Evolutionary conservation across 371 early-diverging fungal species (phyloP).

Genomic region (Mucor sp.): DNA sequence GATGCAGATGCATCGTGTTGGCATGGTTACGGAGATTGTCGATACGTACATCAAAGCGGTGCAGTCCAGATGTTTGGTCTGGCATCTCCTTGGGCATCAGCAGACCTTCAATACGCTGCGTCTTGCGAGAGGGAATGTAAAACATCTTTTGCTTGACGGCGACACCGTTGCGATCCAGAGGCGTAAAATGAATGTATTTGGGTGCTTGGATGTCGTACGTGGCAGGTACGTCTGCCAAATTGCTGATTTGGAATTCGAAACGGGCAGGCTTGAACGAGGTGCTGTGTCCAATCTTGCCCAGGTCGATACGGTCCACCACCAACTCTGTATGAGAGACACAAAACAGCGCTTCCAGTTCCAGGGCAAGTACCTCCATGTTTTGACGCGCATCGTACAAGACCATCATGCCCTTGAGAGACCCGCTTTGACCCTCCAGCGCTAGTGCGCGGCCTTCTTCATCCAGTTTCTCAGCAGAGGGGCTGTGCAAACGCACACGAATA

Average conservation of each 20-base stretch:
- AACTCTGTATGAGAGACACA: constrained; percentile 67
- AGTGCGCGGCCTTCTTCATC: constrained; percentile 40
- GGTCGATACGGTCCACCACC: constrained; percentile 55
- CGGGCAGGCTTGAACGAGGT: constrained; percentile 71
- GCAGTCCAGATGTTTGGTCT: constrained; percentile 55
- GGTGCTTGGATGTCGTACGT: constrained; percentile 62
- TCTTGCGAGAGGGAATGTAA: constrained; percentile 40
- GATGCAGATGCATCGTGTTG: constrained; percentile 56
- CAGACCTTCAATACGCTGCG: constrained; percentile 50
- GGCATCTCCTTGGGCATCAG: constrained; percentile 64
- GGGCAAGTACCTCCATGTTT: constrained; percentile 55
- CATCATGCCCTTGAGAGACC: constrained; percentile 58
- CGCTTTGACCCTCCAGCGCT: constrained; percentile 59
- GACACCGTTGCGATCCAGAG: constrained; percentile 24
- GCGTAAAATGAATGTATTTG: constrained; percentile 46
- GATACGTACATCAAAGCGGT: constrained; percentile 53
- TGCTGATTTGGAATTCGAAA: constrained; percentile 64
- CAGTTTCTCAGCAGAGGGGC: constrained; percentile 58
- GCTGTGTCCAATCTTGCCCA: constrained; percentile 79
- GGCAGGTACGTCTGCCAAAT: constrained; percentile 67
- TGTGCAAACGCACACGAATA: constrained; percentile 58
- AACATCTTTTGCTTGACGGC: constrained; percentile 28
- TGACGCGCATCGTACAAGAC: constrained; percentile 59
- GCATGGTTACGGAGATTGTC: constrained; percentile 69
- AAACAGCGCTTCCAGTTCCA: constrained; percentile 62